These are phyloP conservation scores for Gnomoniopsis smithogilvyi DNA, from an alignment of 2,329 filamentous ascomycete genomes.

Conservation along the genomic window DNA sequence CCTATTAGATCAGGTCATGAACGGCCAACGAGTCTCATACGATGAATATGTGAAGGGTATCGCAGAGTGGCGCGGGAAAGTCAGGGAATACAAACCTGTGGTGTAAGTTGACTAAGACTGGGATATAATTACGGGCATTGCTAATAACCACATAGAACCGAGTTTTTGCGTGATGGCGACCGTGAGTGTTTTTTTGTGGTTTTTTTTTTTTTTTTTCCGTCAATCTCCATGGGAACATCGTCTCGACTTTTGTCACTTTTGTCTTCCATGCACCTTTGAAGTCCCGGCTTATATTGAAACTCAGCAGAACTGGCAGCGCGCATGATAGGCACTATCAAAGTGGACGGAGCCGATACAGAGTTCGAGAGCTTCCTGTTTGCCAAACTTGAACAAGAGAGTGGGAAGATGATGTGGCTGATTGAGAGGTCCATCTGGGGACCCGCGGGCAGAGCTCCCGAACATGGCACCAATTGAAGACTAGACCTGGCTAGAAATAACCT, in stretches of 20 bases:
- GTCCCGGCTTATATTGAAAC: no score
- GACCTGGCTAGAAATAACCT: background rate
- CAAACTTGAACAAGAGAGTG: conserved; percentile 23
- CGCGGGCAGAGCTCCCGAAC: background rate
- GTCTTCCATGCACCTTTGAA: no score
- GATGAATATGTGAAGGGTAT: conserved; percentile 24
- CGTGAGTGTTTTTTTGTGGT: background rate
- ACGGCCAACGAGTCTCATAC: conserved; percentile 21
- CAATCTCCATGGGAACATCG: no score
- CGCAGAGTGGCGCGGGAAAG: conserved; percentile 25
- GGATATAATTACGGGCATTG: background rate
- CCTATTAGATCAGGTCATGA: conserved; percentile 20
- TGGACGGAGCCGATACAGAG: conserved; percentile 21
- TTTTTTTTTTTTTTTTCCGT: no score
- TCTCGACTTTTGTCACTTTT: no score
- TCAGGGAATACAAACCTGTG: conserved; percentile 25
- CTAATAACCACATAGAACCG: conserved; percentile 17
- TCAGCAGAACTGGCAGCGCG: conserved; percentile 23
- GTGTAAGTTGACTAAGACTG: conserved; percentile 22
- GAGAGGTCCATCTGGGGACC: conserved; percentile 25
- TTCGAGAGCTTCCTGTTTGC: conserved; percentile 31
- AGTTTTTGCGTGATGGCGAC: conserved; percentile 29
- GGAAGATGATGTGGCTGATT: conserved; percentile 27
- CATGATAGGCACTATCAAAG: conserved; percentile 28
- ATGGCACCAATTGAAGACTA: background rate